These are phyloP conservation scores for Sonneratia caseolaris DNA, from an alignment of 345 rosid genomes.

Conservation along the genomic window DNA sequence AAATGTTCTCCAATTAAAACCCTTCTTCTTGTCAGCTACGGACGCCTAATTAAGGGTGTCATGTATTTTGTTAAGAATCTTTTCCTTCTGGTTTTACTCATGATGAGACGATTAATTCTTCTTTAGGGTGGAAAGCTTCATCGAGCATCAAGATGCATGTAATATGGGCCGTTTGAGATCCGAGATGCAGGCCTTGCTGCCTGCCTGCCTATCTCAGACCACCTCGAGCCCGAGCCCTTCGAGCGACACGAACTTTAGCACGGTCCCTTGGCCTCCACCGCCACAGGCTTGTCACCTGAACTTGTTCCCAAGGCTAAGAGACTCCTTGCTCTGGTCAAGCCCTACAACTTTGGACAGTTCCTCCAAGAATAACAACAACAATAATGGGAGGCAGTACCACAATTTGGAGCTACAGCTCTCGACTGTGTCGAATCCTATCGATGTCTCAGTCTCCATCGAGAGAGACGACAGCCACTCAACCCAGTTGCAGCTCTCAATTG, in stretches of 20 bases:
- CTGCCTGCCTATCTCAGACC: constrained; percentile 48
- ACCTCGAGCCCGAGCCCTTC: constrained; percentile 64
- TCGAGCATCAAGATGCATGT: constrained; percentile 92
- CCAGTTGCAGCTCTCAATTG: constrained; percentile 58
- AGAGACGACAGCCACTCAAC: constrained; percentile 34
- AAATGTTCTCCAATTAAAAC: too few relatives aligned
- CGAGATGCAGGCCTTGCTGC: constrained; percentile 35
- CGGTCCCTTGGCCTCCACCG: constrained; percentile 6
- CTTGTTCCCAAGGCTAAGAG: constrained; percentile 11
- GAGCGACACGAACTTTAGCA: constrained; percentile 41
- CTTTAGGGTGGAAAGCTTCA: constrained; percentile 85
- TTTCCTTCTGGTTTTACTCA: not conserved
- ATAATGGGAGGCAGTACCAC: constrained; percentile 15
- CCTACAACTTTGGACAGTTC: constrained; percentile 5
- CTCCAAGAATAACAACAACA: constrained; percentile 2
- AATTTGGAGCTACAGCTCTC: constrained; percentile 63
- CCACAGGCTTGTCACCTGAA: not conserved
- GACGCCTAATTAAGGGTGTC: not conserved
- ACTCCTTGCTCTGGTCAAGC: constrained; percentile 7
- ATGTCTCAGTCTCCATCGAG: constrained; percentile 9
- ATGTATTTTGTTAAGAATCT: too few relatives aligned
- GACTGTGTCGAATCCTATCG: constrained; percentile 26
- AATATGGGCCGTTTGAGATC: constrained; percentile 40
- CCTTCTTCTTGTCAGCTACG: too few relatives aligned
- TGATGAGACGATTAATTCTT: not conserved